A percentile compares a stretch with the other conserved stretches of the same genome.
phyloP scores from a whole-genome alignment of 768 basidiomycete species.

The Rhodotorula taiwanensis region DNA sequence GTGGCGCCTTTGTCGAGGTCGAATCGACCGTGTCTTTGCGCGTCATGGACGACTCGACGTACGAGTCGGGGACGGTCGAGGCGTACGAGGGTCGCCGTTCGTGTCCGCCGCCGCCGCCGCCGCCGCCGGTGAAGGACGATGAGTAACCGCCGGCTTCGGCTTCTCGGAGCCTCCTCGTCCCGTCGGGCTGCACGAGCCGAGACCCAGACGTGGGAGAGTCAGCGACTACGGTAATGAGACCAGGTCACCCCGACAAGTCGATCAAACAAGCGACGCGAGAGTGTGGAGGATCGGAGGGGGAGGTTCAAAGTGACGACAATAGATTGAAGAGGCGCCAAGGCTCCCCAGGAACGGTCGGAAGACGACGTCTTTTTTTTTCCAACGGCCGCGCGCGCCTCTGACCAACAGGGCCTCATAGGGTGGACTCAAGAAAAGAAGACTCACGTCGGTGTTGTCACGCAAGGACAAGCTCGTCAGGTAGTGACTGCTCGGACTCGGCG shows the following conservation, averaged over 20 bases:
- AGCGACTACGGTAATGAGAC: no score
- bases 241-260: no score
- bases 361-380: no score
- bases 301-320: no score
- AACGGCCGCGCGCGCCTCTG: no score
- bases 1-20: neutral
- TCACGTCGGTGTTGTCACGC: constrained; percentile 31
- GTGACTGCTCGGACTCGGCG: constrained; percentile 2
- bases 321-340: no score
- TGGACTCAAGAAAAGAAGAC: neutral
- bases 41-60: neutral
- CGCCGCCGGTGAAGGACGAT: constrained; percentile 7
- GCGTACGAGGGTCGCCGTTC: constrained; percentile 30
- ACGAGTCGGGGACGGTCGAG: constrained; percentile 30
- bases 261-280: no score
- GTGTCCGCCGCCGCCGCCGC: no score
- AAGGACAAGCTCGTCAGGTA: neutral
- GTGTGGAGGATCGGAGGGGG: no score
- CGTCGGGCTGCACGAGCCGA: constrained; percentile 16
- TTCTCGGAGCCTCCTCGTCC: constrained; percentile 16
- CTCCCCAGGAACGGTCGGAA: no score
- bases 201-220: neutral
- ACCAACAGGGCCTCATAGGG: no score
- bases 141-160: neutral
- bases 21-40: no score